Base-by-base conservation (phyloP, 2,329 filamentous ascomycete species). In the Hypoxylon sp. region DNA sequence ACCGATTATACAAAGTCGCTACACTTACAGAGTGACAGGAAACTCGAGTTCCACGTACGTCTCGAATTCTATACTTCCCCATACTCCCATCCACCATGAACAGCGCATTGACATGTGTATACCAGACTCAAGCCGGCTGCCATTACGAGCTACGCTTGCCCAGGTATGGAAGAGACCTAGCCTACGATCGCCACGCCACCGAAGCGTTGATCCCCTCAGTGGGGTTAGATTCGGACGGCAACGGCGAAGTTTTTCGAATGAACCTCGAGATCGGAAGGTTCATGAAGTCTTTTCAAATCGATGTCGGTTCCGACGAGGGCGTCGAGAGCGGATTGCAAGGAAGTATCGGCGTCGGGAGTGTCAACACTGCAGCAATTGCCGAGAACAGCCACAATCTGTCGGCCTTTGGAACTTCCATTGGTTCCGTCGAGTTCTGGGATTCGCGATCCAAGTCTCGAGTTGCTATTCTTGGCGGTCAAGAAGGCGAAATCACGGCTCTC, bases 341-440 rank as follows among this genome's bases (percentile, higher is more conserved):
- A 56, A 90, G 93, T 45, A 90, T 97, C 42, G 83, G 88, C 55
- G 89, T 91, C 0, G 92, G 93, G 11, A 88, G 89, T 47, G 92
- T 98, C 48, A 97, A 98, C 71, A 88, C 88, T 6, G 94, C 87
- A 10, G 89, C 93, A 2, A 86, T 97, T 58, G 95, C 95, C 2
- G 91, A 97, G 72, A 84, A 88, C 35, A 93, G 90, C 43, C 95
- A 99, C 73, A 95, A 95, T 54, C 81, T 99, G 3, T 82, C 93
- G 27, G 93, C 94, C 0, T 99, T 99, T 69, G 95, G 96, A 48
- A 99, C 95, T 1, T 93, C 92, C 2, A 79, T 95, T 54, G 94
- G 95, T n/a, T 97, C 94, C 0, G 91, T 98, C 21, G 95, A 99
- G 72, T 94, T 98, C 70, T 99, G 93, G 91, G 95, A 99, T 72